Conservation (phyloP, 2,329 filamentous ascomycete genomes). For the Cladophialophora bantiana region DNA sequence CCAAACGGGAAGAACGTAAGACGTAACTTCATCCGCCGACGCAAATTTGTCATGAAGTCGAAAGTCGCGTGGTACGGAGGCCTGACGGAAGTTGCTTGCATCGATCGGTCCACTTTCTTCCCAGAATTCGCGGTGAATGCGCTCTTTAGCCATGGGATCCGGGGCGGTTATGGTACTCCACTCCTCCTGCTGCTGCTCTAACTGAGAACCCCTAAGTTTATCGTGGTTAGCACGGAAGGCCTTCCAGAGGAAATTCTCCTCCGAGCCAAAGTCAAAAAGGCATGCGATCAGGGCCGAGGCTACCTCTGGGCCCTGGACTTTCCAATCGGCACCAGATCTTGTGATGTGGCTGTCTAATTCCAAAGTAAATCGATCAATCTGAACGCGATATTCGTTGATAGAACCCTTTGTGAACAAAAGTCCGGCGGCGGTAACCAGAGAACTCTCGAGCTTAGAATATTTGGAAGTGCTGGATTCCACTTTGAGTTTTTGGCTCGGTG, state of each 20-base stretch:
- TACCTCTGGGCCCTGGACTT: constrained; percentile 62
- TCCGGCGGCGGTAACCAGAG: constrained; percentile 63
- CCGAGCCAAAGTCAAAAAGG: constrained; percentile 62
- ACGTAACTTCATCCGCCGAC: constrained; percentile 42
- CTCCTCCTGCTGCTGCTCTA: constrained; percentile 8
- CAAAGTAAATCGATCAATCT: constrained; percentile 51
- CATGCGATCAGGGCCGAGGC: constrained; percentile 62
- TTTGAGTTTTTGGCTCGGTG: constrained; percentile 29
- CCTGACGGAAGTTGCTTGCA: constrained; percentile 23
- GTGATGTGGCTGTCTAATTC: constrained; percentile 58
- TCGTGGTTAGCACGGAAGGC: constrained; percentile 39
- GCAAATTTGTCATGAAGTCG: constrained; percentile 36
- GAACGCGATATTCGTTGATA: constrained; percentile 49
- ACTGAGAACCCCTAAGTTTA: constrained; percentile 21
- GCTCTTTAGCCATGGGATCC: constrained; percentile 27
- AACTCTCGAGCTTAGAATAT: constrained; percentile 51
- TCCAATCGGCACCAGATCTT: constrained; percentile 57
- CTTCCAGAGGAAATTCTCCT: constrained; percentile 46
- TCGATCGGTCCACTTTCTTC: constrained; percentile 9
- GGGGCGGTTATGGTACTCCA: background rate
- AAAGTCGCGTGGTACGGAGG: constrained; percentile 28
- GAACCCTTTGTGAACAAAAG: constrained; percentile 52
- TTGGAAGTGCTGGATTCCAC: constrained; percentile 42
- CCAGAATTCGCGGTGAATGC: constrained; percentile 40
- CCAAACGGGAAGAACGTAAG: constrained; percentile 49